Evolutionary conservation across 495 filamentous ascomycete genomes (phyloP).

Genomic region (Tuber borchii): DNA sequence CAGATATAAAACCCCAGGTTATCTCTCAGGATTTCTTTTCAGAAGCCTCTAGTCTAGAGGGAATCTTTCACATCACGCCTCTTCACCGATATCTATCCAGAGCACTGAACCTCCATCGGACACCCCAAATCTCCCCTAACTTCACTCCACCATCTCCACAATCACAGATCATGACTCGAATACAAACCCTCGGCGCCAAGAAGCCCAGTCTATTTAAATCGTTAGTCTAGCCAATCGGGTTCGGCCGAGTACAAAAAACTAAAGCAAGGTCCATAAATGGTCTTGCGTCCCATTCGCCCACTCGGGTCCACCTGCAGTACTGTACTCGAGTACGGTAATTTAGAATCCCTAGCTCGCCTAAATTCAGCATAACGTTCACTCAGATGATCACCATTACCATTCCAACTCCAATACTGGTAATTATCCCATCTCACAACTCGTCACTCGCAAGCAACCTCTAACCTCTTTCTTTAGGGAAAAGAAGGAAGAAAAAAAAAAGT

Average conservation of each 20-base stretch:
- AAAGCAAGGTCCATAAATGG: background rate
- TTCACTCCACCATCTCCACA: background rate
- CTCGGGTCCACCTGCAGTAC: background rate
- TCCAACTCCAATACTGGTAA: background rate
- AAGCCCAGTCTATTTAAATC: background rate
- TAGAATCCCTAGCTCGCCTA: background rate
- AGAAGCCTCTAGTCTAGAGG: background rate
- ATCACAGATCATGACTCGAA: background rate
- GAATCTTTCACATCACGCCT: background rate
- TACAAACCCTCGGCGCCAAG: background rate
- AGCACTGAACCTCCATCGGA: background rate
- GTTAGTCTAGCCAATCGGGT: background rate
- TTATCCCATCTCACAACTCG: background rate
- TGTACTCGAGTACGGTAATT: background rate
- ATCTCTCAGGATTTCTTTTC: background rate
- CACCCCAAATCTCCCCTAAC: background rate
- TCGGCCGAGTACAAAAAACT: background rate
- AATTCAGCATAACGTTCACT: background rate
- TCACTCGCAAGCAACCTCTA: constrained; percentile 1
- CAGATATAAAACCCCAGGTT: background rate
- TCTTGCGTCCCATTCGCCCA: background rate
- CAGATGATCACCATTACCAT: background rate
- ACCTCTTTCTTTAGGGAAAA: background rate
- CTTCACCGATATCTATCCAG: background rate
- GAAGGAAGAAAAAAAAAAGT: background rate